Conservation (phyloP, 129 eudicot genomes). For the Tagetes erecta region DNA sequence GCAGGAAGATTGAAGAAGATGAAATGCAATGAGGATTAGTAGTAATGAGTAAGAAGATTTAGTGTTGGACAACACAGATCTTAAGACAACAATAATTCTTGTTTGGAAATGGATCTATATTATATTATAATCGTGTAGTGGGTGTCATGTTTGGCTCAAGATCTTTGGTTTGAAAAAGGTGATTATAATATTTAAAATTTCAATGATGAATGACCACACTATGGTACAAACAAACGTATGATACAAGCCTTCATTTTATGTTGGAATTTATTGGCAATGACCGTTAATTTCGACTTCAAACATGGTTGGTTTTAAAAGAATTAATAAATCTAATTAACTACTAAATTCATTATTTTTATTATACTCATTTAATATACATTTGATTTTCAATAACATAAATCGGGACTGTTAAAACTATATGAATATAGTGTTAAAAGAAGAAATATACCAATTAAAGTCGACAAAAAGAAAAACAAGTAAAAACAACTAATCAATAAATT, state of each 20-base stretch:
- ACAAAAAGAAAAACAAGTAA: no score
- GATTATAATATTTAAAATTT: neutral
- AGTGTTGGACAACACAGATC: conserved; percentile 33
- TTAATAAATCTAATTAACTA: neutral
- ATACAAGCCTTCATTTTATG: conserved; percentile 21
- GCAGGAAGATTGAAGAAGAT: conserved; percentile 31
- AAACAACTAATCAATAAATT: no score
- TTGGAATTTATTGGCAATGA: neutral
- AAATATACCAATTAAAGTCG: no score
- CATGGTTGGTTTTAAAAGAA: neutral
- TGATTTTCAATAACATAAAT: no score
- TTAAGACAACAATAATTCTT: conserved; percentile 19
- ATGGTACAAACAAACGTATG: conserved; percentile 16
- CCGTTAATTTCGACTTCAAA: neutral
- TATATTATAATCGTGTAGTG: conserved; percentile 1
- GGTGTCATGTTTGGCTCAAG: conserved; percentile 39
- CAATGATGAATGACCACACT: no score
- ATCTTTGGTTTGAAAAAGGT: conserved; percentile 21
- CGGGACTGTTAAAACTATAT: no score
- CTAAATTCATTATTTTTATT: neutral
- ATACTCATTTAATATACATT: neutral
- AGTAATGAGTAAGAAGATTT: neutral
- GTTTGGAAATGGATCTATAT: conserved; percentile 18
- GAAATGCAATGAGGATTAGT: neutral
- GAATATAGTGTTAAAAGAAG: no score